Evolutionary conservation across 208 protist species (phyloP).

Genomic region (Balamuthia mandrillaris): DNA sequence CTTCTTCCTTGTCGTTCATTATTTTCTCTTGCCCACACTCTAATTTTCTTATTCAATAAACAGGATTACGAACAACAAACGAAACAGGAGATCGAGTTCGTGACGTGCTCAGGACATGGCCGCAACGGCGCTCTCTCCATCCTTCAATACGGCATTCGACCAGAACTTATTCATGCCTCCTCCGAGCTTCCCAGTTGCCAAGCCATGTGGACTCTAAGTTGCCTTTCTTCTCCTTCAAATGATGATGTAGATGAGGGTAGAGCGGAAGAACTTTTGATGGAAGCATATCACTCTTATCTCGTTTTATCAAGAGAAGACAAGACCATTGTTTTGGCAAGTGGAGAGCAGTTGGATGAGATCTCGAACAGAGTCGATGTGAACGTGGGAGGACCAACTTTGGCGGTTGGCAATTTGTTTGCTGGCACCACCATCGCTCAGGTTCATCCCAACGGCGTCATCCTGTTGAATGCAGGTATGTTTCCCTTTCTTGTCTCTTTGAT

Average conservation of each 20-base stretch:
- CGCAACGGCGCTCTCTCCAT: slow-evolving; percentile 8
- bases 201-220: slow-evolving; percentile 26
- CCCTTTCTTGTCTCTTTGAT: no score
- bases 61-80: slow-evolving; percentile 22
- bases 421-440: slow-evolving; percentile 9
- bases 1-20: not conserved
- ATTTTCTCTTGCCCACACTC: not conserved
- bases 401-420: slow-evolving; percentile 5
- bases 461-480: slow-evolving; percentile 1
- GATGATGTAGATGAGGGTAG: not conserved
- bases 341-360: slow-evolving; percentile 1
- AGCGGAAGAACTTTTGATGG: not conserved
- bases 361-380: slow-evolving; percentile 23
- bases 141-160: slow-evolving; percentile 8
- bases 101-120: slow-evolving; percentile 31
- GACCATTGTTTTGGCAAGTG: not conserved
- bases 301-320: slow-evolving; percentile 18
- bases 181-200: slow-evolving; percentile 2
- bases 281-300: not conserved
- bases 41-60: not conserved
- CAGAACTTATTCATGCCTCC: slow-evolving; percentile 15
- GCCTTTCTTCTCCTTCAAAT: no score
- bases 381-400: slow-evolving; percentile 7
- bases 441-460: slow-evolving; percentile 11
- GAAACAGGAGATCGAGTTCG: slow-evolving; percentile 2